Conservation (phyloP, 2,329 filamentous ascomycete genomes). For the Trichoderma sp. region DNA sequence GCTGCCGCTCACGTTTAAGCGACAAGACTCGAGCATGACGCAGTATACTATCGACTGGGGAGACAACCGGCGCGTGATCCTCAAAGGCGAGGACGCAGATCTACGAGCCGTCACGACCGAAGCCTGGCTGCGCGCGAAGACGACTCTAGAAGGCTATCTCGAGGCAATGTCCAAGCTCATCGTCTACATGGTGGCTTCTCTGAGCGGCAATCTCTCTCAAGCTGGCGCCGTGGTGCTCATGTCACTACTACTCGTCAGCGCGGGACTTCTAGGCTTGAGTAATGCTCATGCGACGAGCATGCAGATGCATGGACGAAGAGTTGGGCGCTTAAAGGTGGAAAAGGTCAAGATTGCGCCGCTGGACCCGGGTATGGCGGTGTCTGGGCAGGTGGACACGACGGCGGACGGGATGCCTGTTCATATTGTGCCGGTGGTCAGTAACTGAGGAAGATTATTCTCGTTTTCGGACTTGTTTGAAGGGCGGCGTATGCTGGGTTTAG, state of each 20-base stretch:
- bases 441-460: neutral
- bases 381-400: neutral
- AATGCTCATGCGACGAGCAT: constrained; percentile 52
- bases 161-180: constrained; percentile 56
- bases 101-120: constrained; percentile 61
- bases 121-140: constrained; percentile 56
- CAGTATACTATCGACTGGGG: constrained; percentile 57
- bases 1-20: neutral
- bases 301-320: constrained; percentile 51
- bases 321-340: constrained; percentile 11
- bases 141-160: constrained; percentile 51
- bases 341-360: constrained; percentile 15
- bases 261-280: constrained; percentile 54
- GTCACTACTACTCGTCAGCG: constrained; percentile 52
- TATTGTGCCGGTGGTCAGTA: neutral
- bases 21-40: constrained; percentile 26
- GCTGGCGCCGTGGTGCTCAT: constrained; percentile 54
- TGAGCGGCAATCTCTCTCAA: constrained; percentile 58
- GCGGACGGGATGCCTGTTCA: neutral
- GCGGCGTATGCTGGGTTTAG: neutral
- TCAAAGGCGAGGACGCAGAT: constrained; percentile 57
- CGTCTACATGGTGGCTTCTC: constrained; percentile 58
- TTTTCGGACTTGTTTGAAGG: neutral
- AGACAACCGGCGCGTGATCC: constrained; percentile 51
- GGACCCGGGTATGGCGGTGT: constrained; percentile 13